These are phyloP conservation scores for Coix lacrymajobi DNA, from an alignment of 176 grass and related monocot genomes.

Conservation along the genomic window DNA sequence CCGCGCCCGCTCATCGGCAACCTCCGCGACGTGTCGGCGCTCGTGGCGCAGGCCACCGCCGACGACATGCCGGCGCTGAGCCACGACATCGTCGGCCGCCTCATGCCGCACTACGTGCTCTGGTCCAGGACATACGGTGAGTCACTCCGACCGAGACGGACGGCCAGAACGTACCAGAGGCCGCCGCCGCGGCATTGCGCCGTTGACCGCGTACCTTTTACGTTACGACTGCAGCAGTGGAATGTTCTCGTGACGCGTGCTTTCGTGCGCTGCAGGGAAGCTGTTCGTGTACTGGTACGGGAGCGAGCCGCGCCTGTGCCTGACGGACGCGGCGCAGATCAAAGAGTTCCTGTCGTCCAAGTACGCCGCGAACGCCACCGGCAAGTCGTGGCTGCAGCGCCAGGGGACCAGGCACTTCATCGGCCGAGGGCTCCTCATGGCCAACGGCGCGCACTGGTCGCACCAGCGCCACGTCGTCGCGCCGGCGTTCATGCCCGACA, in stretches of 20 bases:
- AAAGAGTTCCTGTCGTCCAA: constrained; percentile 85
- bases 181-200: not conserved
- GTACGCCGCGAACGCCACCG: constrained; percentile 62
- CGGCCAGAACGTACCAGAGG: not conserved
- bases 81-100: constrained; percentile 84
- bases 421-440: constrained; percentile 82
- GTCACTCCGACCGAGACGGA: not conserved
- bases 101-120: constrained; percentile 91
- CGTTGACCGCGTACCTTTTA: not conserved
- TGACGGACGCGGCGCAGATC: constrained; percentile 76
- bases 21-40: constrained; percentile 54
- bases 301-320: constrained; percentile 80
- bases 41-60: constrained; percentile 51
- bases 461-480: constrained; percentile 95
- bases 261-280: constrained; percentile 49
- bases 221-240: not conserved
- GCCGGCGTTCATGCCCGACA: constrained; percentile 93
- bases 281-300: constrained; percentile 84
- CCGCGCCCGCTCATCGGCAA: constrained; percentile 60
- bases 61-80: constrained; percentile 55
- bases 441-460: constrained; percentile 73
- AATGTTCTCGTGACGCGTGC: not conserved
- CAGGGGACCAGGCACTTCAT: constrained; percentile 80
- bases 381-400: constrained; percentile 84
- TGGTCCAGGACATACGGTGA: constrained; percentile 71